Evolutionary conservation across 2,329 filamentous ascomycete genomes (phyloP), one percentile per base, ranked within the genome.

Genomic region (Dactylellina leptospora): DNA sequence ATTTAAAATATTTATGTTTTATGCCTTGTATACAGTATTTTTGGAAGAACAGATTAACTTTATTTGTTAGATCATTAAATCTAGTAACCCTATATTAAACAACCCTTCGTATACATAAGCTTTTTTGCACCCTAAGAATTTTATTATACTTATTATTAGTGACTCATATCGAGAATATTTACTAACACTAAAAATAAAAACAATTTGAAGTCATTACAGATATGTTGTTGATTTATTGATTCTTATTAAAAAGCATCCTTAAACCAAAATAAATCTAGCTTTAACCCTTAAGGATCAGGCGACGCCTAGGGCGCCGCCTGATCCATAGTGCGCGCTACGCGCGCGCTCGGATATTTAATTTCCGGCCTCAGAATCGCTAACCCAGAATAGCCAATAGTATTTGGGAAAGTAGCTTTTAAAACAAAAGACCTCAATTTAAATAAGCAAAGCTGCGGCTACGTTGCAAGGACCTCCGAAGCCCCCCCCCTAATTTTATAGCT

Each of bases 251-350:
- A 58, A 73, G 22, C 25, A 45, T 27, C 58, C 58, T 38, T 51
- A 45, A 38, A 18, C 45, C n/a, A 27, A 18, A 28, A 20, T 22
- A 38, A 62, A 62, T n/a, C 58, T 47, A 51, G 44, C 30, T n/a
- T n/a, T 62, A 62, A 62, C 33, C 58, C 51, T 40, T 36, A 10
- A 61, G 53, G 59, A 61, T 54, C 60, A n/a, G n/a, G n/a, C n/a
- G n/a, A n/a, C n/a, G n/a, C n/a, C n/a, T n/a, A n/a, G n/a, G n/a
- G n/a, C n/a, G n/a, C n/a, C n/a, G n/a, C n/a, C n/a, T n/a, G n/a
- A n/a, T n/a, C n/a, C n/a, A n/a, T n/a, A n/a, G n/a, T n/a, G n/a
- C n/a, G n/a, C n/a, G n/a, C n/a, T n/a, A n/a, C n/a, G n/a, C n/a
- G n/a, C n/a, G n/a, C n/a, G n/a, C n/a, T n/a, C n/a, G n/a, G n/a